These are phyloP conservation scores for Endogone sp. DNA, from an alignment of 192 early-diverging fungal genomes.

Conservation along the genomic window DNA sequence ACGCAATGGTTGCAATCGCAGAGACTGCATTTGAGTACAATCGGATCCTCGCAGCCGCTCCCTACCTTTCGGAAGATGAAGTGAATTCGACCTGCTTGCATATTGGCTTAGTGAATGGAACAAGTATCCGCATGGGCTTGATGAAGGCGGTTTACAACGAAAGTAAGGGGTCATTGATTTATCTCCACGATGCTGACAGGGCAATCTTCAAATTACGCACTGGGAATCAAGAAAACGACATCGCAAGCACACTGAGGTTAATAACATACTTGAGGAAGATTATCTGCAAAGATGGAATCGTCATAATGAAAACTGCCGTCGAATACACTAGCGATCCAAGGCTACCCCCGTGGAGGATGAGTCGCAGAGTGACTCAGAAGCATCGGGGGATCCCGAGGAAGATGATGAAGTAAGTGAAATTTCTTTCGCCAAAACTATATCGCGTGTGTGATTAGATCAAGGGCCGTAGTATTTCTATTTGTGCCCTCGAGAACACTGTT, in stretches of 20 bases:
- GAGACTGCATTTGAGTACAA: slow-evolving; percentile 18
- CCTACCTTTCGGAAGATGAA: slow-evolving; percentile 15
- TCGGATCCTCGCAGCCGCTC: slow-evolving; percentile 10
- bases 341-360: too few relatives aligned
- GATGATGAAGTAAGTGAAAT: too few relatives aligned
- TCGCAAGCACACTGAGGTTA: slow-evolving; percentile 14
- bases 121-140: slow-evolving; percentile 11
- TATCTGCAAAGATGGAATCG: slow-evolving; percentile 11
- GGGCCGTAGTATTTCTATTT: too few relatives aligned
- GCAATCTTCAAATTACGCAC: slow-evolving; percentile 18
- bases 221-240: slow-evolving; percentile 16
- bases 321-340: too few relatives aligned
- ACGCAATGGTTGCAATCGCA: slow-evolving; percentile 10
- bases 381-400: too few relatives aligned
- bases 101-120: slow-evolving; percentile 8
- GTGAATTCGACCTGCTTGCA: slow-evolving; percentile 11
- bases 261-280: slow-evolving; percentile 8
- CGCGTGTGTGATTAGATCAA: too few relatives aligned
- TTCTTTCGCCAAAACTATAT: too few relatives aligned
- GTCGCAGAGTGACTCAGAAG: too few relatives aligned
- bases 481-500: too few relatives aligned
- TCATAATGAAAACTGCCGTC: too few relatives aligned
- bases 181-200: slow-evolving; percentile 7
- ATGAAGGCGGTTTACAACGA: slow-evolving; percentile 16
- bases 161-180: slow-evolving; percentile 14